These are phyloP conservation scores for Ophiobolus disseminans DNA, from an alignment of 2,329 filamentous ascomycete species.

Conservation along the genomic window DNA sequence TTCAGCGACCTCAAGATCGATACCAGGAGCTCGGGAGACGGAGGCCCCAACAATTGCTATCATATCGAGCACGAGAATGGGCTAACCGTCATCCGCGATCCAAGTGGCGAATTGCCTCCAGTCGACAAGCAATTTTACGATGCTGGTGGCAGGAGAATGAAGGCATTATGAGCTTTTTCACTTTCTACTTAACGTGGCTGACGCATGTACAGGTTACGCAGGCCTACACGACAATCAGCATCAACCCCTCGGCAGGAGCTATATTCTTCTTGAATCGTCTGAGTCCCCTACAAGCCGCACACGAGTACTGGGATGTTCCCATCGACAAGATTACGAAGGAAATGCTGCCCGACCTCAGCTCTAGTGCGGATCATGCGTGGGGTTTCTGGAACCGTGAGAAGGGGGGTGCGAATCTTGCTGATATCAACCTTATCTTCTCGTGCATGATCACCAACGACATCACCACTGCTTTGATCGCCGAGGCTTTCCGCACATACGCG, in stretches of 20 bases:
- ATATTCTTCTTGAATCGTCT: not conserved
- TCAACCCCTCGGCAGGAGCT: not conserved
- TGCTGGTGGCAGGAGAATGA: not conserved
- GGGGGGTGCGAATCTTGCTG: not conserved
- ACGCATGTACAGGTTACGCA: not conserved
- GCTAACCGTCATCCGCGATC: not conserved
- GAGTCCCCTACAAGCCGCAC: not conserved
- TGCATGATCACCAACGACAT: slow-evolving; percentile 4
- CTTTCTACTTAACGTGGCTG: not conserved
- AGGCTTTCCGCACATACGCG: slow-evolving; percentile 5
- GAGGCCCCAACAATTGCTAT: slow-evolving; percentile 1
- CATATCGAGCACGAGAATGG: not conserved
- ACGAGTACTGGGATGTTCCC: not conserved
- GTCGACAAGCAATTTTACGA: not conserved
- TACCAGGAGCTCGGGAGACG: not conserved
- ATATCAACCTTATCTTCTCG: not conserved
- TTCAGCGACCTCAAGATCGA: not conserved
- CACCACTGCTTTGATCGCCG: not conserved
- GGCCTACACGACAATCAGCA: not conserved
- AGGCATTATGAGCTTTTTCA: not conserved
- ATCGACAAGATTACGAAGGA: not conserved
- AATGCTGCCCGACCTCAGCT: not conserved
- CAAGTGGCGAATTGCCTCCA: not conserved
- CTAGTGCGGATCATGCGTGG: not conserved
- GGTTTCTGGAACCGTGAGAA: not conserved